phyloP scores from a whole-genome alignment of 208 protist species.

The Angomonas deanei region DNA sequence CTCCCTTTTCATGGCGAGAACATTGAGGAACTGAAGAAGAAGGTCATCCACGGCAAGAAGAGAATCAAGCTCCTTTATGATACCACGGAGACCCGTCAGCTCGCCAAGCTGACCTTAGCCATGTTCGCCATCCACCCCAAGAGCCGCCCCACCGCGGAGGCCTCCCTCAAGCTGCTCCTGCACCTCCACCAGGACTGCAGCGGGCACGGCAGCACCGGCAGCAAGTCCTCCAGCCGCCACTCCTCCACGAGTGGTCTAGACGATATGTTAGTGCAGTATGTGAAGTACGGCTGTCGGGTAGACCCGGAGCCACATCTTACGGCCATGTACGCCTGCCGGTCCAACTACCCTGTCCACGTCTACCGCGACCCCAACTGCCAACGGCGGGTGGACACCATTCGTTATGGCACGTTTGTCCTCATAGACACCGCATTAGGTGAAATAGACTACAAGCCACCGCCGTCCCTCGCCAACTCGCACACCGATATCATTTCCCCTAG shows the following conservation, averaged over 20 bases:
- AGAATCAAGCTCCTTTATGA: background rate
- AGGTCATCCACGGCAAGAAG: background rate
- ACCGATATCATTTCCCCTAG: background rate
- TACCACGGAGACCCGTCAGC: background rate
- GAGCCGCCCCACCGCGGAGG: slow-evolving; percentile 52
- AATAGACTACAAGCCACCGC: background rate
- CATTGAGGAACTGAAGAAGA: slow-evolving; percentile 59
- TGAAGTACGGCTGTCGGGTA: background rate
- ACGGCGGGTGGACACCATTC: background rate
- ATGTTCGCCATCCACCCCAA: slow-evolving; percentile 71
- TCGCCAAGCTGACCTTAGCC: slow-evolving; percentile 41
- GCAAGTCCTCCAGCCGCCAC: slow-evolving; percentile 5
- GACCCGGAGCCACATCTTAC: background rate
- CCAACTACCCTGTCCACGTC: background rate
- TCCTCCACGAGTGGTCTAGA: background rate
- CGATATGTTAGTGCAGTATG: background rate
- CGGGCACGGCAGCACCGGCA: slow-evolving; percentile 12
- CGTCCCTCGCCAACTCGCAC: background rate
- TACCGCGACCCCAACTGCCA: background rate
- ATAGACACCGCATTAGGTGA: background rate
- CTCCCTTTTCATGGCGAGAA: slow-evolving; percentile 76
- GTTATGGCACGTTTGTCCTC: background rate
- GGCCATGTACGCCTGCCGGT: background rate
- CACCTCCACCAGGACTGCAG: slow-evolving; percentile 54
- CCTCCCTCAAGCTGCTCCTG: slow-evolving; percentile 74